Conservation (phyloP, 2,329 filamentous ascomycete species). For the Aspergillus aculeatus region DNA sequence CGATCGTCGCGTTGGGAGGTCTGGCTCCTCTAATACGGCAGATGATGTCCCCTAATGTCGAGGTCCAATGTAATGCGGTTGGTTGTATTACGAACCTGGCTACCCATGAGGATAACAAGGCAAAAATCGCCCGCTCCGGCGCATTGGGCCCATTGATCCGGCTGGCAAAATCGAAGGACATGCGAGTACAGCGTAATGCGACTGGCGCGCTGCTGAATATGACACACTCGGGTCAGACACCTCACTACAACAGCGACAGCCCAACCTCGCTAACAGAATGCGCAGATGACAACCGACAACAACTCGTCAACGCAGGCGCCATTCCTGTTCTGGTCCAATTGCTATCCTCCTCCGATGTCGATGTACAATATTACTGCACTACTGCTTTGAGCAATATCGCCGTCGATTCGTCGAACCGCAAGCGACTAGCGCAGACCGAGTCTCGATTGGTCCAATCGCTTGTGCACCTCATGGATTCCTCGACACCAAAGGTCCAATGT, state of each 20-base stretch:
- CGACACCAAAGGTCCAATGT: slow-evolving; percentile 95
- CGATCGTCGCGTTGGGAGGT: slow-evolving; percentile 89
- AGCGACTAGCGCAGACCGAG: slow-evolving; percentile 87
- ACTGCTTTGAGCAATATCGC: slow-evolving; percentile 98
- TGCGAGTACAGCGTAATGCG: slow-evolving; percentile 96
- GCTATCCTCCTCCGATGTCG: slow-evolving; percentile 86
- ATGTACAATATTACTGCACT: slow-evolving; percentile 99
- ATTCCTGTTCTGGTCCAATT: slow-evolving; percentile 96
- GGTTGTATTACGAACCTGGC: slow-evolving; percentile 98
- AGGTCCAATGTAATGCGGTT: slow-evolving; percentile 98
- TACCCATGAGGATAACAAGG: slow-evolving; percentile 98
- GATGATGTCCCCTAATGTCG: slow-evolving; percentile 97
- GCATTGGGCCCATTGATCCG: slow-evolving; percentile 87
- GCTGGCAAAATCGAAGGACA: slow-evolving; percentile 94
- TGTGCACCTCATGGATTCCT: slow-evolving; percentile 95
- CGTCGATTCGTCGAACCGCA: slow-evolving; percentile 86
- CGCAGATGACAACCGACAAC: slow-evolving; percentile 91
- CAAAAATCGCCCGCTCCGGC: slow-evolving; percentile 93
- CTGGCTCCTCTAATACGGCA: slow-evolving; percentile 90
- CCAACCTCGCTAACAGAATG: slow-evolving; percentile 21
- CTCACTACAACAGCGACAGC: not conserved
- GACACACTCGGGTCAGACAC: slow-evolving; percentile 85
- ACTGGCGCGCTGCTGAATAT: slow-evolving; percentile 96
- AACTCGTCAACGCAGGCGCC: slow-evolving; percentile 95
- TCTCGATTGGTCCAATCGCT: slow-evolving; percentile 88